Base-by-base conservation (phyloP, 352 stramenopile genomes). In the Phytophthora melonis region DNA sequence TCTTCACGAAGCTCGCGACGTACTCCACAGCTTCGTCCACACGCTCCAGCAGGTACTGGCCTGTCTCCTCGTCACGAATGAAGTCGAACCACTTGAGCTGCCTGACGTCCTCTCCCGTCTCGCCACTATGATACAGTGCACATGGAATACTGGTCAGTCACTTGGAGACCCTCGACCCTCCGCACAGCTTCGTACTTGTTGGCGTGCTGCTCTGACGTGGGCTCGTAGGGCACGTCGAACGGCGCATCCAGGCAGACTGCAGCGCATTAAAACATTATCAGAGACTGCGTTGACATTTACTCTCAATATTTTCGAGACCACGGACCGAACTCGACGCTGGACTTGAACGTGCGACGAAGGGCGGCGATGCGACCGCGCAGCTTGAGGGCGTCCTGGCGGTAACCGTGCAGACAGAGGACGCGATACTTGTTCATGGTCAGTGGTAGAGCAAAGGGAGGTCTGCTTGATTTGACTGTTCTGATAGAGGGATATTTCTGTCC, bases 371-470 rank as follows among this genome's bases (percentile, higher is more conserved):
- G 86, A 5, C 80, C 87, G 53, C 83, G 89, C 32, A 97, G 66
- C 66, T 91, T 95, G 56, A 84, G 67, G 25, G 79, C 84, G 70
- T 88, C 90, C 75, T 97, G 90, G 63, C 87, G 86, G 70, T 95
- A 93, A 41, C 90, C 90, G 66, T 97, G 90, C 25, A 97, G 81
- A 73, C 90, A 97, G n/a, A 97, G 76, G 8, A 97, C 82, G 50
- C 88, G 88, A 19, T 81, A 79, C 77, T 93, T 95, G 63, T 30
- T 63, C 57, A 81, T 80, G 14, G 49, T 21, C 23, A 5, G 27
- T 2, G 45, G 45, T 2, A 2, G n/a, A n/a, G n/a, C n/a, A n/a
- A n/a, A n/a, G n/a, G n/a, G n/a, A n/a, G n/a, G n/a, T n/a, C n/a
- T n/a, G n/a, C n/a, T n/a, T n/a, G n/a, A n/a, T n/a, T n/a, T n/a